Evolutionary conservation across 2,329 filamentous ascomycete genomes (phyloP).

Genomic region (Trichoderma brevicompactum): DNA sequence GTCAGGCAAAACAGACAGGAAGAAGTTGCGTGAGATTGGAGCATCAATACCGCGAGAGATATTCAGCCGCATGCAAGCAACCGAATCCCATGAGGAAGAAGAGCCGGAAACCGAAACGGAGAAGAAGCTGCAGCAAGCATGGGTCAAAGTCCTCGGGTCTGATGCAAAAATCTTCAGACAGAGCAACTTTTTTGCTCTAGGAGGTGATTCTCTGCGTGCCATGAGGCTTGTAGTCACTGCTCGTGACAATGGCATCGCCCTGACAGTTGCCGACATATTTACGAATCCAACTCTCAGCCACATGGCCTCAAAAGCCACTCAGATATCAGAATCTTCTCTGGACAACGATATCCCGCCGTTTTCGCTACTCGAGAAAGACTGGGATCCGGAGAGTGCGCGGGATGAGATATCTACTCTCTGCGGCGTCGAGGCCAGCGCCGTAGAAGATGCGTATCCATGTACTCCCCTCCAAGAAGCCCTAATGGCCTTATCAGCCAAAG

Average conservation of each 20-base stretch:
- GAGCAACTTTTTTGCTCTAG: constrained; percentile 54
- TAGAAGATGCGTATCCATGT: constrained; percentile 60
- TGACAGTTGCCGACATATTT: constrained; percentile 54
- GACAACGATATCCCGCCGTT: constrained; percentile 44
- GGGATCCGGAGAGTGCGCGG: constrained; percentile 42
- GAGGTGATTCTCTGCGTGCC: constrained; percentile 57
- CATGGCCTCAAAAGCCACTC: constrained; percentile 44
- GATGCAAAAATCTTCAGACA: constrained; percentile 43
- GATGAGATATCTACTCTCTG: constrained; percentile 49
- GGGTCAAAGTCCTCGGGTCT: constrained; percentile 45
- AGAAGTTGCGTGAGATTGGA: constrained; percentile 52
- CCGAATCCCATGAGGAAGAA: constrained; percentile 34
- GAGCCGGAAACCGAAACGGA: constrained; percentile 47
- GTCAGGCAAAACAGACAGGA: constrained; percentile 56
- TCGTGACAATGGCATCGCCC: constrained; percentile 43
- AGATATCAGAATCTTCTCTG: constrained; percentile 33
- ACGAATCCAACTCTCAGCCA: constrained; percentile 49
- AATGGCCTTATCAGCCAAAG: constrained; percentile 57
- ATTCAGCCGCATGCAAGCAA: constrained; percentile 41
- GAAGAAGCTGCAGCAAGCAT: constrained; percentile 44
- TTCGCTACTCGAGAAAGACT: constrained; percentile 45
- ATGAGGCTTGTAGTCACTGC: constrained; percentile 55
- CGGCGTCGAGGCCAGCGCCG: constrained; percentile 44
- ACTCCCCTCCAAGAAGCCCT: constrained; percentile 59
- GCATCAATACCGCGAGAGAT: constrained; percentile 48